Base-by-base conservation (phyloP, 306 rosid species). In the Cyclanthera cordifolia region DNA sequence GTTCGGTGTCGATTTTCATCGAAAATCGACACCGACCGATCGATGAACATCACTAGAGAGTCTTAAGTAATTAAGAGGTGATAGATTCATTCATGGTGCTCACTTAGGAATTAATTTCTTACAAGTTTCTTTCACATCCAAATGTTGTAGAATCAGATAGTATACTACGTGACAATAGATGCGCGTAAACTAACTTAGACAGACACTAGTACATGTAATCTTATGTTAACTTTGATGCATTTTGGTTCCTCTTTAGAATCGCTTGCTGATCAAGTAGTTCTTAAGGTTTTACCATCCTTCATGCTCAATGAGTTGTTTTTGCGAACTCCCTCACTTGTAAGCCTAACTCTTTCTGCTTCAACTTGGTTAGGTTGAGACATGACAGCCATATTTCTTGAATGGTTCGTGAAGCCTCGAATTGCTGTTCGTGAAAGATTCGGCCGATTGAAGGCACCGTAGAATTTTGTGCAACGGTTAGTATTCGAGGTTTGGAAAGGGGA, bases 401-500 rank as follows among this genome's bases (percentile, higher is more conserved):
- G 70, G 52, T 46, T 46, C 54, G 16, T 46, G 54, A 20, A 23
- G 70, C 12, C 24, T 58, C 46, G 20, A 30, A 32, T 28, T 14
- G 10, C 66, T 7, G 32, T 67, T 24, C 30, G 32, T 23, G 50
- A 43, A 69, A 11, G 55, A 46, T 70, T 67, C 15, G n/a, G 12
- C 56, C 32, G 51, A 30, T 69, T 10, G 37, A 49, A 27, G 59
- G 60, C 55, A 39, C 27, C 1, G 32, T 39, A 49, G 32, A 11
- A 56, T 46, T 72, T 56, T 57, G 30, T 61, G 53, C 24, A 8
- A 32, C 1, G 59, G 21, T 24, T 54, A 30, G 9, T 32, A 23
- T 50, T 69, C 32, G 28, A 43, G 57, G 64, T 69, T 69, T 21
- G 73, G 58, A 50, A 47, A 17, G 25, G 48, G 75, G 75, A 72